Evolutionary conservation across 192 early-diverging fungal genomes (phyloP).

Genomic region (Gamsiella multidivaricata): DNA sequence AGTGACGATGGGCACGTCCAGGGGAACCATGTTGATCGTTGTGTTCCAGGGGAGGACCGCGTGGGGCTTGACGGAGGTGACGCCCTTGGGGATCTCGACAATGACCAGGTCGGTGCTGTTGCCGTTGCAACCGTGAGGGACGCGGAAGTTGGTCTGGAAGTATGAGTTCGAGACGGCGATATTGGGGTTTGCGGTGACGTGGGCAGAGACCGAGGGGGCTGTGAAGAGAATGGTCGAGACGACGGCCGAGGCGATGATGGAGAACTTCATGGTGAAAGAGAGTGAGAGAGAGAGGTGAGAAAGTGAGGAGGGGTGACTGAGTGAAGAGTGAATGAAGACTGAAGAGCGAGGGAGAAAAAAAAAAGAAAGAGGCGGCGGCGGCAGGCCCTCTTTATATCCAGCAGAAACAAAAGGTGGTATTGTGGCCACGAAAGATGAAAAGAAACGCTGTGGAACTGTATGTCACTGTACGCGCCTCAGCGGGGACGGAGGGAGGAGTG

Average conservation of each 20-base stretch:
- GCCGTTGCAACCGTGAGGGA: conserved; percentile 50
- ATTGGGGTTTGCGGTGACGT: conserved; percentile 52
- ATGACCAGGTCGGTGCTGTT: conserved; percentile 45
- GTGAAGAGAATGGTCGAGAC: conserved; percentile 35
- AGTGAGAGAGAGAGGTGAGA: background rate
- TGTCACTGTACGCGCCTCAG: no score
- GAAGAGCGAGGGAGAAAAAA: no score
- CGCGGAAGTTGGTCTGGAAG: conserved; percentile 53
- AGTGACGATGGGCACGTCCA: conserved; percentile 37
- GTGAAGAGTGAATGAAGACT: background rate
- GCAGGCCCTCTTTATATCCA: no score
- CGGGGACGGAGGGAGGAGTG: no score
- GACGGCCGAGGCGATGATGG: conserved; percentile 17
- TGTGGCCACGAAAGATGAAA: no score
- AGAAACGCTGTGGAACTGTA: no score
- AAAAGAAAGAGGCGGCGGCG: no score
- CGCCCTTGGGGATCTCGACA: conserved; percentile 48
- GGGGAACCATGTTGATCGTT: conserved; percentile 42
- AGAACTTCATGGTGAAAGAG: conserved; percentile 34
- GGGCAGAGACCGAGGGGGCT: conserved; percentile 34
- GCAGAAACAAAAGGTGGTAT: no score
- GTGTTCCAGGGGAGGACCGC: conserved; percentile 38
- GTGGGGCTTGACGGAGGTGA: conserved; percentile 46
- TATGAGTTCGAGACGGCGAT: conserved; percentile 28
- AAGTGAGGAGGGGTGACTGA: background rate